These are phyloP conservation scores for Gossypium thurberi DNA, from an alignment of 345 rosid species.

Conservation along the genomic window DNA sequence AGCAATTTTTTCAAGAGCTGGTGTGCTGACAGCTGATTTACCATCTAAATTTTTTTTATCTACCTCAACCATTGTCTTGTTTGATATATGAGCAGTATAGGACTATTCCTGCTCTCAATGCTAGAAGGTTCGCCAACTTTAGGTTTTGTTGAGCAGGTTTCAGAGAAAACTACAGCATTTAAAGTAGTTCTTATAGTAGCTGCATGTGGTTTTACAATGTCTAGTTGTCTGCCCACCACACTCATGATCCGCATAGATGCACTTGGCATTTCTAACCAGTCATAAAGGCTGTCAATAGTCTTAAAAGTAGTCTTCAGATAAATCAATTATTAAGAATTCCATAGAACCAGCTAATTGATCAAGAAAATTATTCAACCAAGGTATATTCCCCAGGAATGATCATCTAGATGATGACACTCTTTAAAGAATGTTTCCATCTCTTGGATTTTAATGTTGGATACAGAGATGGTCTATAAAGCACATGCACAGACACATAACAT, in stretches of 20 bases:
- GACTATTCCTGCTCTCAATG: slow-evolving; percentile 27
- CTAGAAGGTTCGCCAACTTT: slow-evolving; percentile 30
- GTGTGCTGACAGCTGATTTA: neutral
- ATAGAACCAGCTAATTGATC: neutral
- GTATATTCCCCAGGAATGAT: neutral
- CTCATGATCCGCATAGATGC: too few species aligned
- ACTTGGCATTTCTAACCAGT: too few species aligned
- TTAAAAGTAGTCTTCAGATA: neutral
- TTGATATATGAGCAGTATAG: slow-evolving; percentile 15
- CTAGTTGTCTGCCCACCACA: neutral
- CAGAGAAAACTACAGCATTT: slow-evolving; percentile 6
- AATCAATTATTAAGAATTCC: neutral
- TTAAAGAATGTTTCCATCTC: too few species aligned
- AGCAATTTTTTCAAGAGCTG: slow-evolving; percentile 23
- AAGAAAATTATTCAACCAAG: neutral
- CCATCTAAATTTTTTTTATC: slow-evolving; percentile 20
- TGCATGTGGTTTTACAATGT: neutral
- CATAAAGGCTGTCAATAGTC: too few species aligned
- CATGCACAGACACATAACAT: too few species aligned
- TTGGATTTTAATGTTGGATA: too few species aligned
- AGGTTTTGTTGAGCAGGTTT: slow-evolving; percentile 41
- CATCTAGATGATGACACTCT: too few species aligned
- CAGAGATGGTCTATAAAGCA: too few species aligned
- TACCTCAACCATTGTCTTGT: slow-evolving; percentile 21
- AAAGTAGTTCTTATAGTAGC: neutral